Evolutionary conservation across 257 asterid species (phyloP), one percentile per base, ranked within the genome.

Genomic region (Parsonsia alboflavescens): DNA sequence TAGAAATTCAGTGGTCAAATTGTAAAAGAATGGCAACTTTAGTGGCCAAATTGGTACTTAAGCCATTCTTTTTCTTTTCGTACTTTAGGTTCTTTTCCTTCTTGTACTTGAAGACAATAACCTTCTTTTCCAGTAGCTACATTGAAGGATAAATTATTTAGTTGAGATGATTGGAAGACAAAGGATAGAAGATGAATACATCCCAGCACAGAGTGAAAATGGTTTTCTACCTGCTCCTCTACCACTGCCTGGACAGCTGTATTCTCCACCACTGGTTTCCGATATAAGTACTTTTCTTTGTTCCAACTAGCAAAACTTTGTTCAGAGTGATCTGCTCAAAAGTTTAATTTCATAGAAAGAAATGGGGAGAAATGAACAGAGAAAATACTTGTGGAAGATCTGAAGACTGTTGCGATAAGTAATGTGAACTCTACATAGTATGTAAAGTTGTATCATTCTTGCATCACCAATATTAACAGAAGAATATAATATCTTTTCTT

Each of bases 291-390:
- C 93, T 89, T 36, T 96, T 90, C 82, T 90, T 93, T 3, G 96
- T 89, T 82, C 98, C 98, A 73, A 93, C 96, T 15, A 93, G 90
- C 83, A 93, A 81, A 54, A 93, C 97, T 78, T 93, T 93, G 76
- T 91, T 91, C 52, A 93, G 86, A 74, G 91, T 87, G 65, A 93
- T 80, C 98, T 93, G 91, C 59, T 5, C 54, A 83, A 59, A 70
- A 48, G 56, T 11, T 67, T 39, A 24, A 52, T 10, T 50, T 17
- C 39, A 74, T 36, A 59, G 4, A 24, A 73, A 12, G 28, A 41
- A 36, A 39, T 65, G 8, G 9, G 46, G 48, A 53, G 48, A 21
- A 33, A 49, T 9, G 7, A 26, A 28, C 21, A 26, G 36, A 41
- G 26, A 3, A 28, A 54, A 74, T 10, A 41, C 21, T 54, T 26